Conservation (phyloP, 1,284 basidiomycete species). For the Flammula alnicola region DNA sequence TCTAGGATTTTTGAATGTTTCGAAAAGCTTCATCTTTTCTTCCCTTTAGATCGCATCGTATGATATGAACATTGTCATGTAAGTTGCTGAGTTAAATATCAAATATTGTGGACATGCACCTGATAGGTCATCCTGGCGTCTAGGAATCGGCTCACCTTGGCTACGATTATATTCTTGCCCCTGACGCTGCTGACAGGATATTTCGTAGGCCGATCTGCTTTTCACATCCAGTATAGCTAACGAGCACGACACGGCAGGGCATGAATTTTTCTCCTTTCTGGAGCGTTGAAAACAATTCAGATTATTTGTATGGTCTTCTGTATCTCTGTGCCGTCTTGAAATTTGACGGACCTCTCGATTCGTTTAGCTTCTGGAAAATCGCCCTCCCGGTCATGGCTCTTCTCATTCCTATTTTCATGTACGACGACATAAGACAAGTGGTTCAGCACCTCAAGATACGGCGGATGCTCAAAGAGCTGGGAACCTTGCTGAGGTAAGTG, state of each 20-base stretch:
- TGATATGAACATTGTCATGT: conserved; percentile 76
- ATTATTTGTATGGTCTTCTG: conserved; percentile 49
- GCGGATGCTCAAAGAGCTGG: conserved; percentile 30
- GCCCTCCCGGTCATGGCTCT: conserved; percentile 63
- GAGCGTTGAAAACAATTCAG: conserved; percentile 51
- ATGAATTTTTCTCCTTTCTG: conserved; percentile 70
- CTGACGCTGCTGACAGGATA: conserved; percentile 73
- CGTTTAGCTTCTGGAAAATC: conserved; percentile 68
- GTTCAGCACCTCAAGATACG: conserved; percentile 51
- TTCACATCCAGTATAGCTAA: not conserved
- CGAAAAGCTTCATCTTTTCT: not conserved
- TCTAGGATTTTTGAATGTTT: not conserved
- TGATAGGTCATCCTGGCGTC: not conserved
- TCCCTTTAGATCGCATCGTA: conserved; percentile 60
- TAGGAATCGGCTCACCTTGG: conserved; percentile 52
- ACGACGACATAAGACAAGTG: conserved; percentile 52
- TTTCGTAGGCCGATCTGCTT: conserved; percentile 49
- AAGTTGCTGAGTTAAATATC: conserved; percentile 26
- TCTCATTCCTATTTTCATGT: conserved; percentile 59
- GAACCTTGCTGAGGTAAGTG: conserved; percentile 30
- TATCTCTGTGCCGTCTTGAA: conserved; percentile 10
- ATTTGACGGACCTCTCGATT: conserved; percentile 2
- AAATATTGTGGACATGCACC: conserved; percentile 1
- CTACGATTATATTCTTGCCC: conserved; percentile 73
- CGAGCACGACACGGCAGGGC: conserved; percentile 43